Evolutionary conservation across 176 grass and related monocot genomes (phyloP).

Genomic region (Tillandsia leiboldiana): DNA sequence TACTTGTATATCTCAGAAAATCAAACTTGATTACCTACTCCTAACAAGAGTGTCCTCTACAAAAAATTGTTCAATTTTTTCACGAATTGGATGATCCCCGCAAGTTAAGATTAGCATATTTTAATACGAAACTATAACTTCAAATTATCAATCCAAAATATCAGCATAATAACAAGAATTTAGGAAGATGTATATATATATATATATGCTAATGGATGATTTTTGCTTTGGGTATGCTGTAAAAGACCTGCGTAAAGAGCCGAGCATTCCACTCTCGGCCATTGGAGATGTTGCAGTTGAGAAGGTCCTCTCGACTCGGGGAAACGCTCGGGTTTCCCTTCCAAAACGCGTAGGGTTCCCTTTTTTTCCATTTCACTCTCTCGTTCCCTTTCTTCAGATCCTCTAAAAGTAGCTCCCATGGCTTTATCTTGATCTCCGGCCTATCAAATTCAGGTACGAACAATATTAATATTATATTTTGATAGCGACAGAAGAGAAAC

Average conservation of each 20-base stretch:
- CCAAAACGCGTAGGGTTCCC: conserved; percentile 65
- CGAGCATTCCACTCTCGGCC: conserved; percentile 19
- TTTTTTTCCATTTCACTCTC: conserved; percentile 30
- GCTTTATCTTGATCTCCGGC: conserved; percentile 58
- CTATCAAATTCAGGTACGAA: not conserved
- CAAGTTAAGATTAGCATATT: not conserved
- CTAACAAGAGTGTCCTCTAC: no score
- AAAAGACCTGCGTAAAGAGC: conserved; percentile 36
- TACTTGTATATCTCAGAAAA: no score
- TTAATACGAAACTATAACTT: no score
- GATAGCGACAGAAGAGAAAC: not conserved
- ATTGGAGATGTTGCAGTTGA: conserved; percentile 34
- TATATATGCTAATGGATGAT: not conserved
- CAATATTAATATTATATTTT: not conserved
- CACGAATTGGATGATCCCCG: no score
- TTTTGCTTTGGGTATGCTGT: not conserved
- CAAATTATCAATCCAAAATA: no score
- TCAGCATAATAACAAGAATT: not conserved
- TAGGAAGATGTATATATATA: no score
- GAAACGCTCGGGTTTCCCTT: conserved; percentile 45
- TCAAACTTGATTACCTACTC: no score
- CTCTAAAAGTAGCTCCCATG: conserved; percentile 52
- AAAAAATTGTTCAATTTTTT: no score
- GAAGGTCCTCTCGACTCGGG: conserved; percentile 25
- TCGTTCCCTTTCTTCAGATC: conserved; percentile 26